Conservation (phyloP, 2,329 filamentous ascomycete species). For the Aspergillus sp. region DNA sequence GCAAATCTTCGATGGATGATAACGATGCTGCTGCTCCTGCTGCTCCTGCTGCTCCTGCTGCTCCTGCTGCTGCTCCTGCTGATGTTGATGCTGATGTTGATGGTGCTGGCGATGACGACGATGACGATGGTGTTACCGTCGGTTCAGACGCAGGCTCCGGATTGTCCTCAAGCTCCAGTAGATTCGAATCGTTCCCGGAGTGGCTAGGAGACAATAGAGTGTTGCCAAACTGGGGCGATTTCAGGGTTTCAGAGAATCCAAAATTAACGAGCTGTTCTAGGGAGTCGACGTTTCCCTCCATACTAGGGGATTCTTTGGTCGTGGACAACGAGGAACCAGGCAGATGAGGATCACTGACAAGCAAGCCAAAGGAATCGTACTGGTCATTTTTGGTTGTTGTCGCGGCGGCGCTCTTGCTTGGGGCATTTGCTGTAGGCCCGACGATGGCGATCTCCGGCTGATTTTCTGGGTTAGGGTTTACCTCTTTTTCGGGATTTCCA, state of each 20-base stretch:
- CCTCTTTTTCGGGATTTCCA: neutral
- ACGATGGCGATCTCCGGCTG: neutral
- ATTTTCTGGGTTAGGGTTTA: slow-evolving; percentile 1
- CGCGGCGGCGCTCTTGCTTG: neutral
- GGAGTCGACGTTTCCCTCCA: slow-evolving; percentile 3
- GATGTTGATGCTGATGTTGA: neutral
- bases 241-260: slow-evolving; percentile 5
- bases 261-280: slow-evolving; percentile 16
- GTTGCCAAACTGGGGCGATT: neutral
- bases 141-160: neutral
- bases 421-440: too few relatives aligned
- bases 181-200: neutral
- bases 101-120: neutral
- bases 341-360: neutral
- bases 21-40: neutral
- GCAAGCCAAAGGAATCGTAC: neutral
- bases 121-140: too few relatives aligned
- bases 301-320: neutral
- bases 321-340: neutral
- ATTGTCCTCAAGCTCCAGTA: slow-evolving; percentile 12
- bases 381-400: neutral
- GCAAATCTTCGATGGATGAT: neutral
- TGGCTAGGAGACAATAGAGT: neutral
- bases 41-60: neutral
- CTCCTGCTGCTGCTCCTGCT: neutral